Percentiles rank a stretch among this genome's conserved stretches.
These are phyloP conservation scores for Phytophthora sp. DNA, from an alignment of 352 stramenopile genomes.

Conservation along the genomic window DNA sequence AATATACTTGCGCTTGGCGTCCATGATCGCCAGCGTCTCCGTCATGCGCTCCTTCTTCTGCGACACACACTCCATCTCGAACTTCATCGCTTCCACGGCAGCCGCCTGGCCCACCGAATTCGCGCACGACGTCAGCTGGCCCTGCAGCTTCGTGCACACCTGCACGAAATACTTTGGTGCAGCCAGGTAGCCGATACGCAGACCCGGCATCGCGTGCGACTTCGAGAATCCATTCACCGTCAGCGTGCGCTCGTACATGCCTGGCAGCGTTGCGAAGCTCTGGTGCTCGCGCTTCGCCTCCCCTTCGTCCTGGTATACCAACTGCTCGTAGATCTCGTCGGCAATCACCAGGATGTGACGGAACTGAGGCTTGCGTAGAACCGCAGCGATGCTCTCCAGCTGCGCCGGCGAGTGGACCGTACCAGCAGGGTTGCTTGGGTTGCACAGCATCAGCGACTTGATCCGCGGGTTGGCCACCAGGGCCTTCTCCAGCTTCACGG, in stretches of 20 bases:
- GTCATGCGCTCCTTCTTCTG: slow-evolving; percentile 61
- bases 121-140: slow-evolving; percentile 95
- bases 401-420: slow-evolving; percentile 72
- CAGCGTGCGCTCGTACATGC: slow-evolving; percentile 92
- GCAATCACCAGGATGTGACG: slow-evolving; percentile 87
- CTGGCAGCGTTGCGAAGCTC: slow-evolving; percentile 73
- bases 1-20: slow-evolving; percentile 93
- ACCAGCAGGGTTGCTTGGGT: slow-evolving; percentile 96
- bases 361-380: slow-evolving; percentile 67
- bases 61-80: slow-evolving; percentile 76
- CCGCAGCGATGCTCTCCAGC: slow-evolving; percentile 57
- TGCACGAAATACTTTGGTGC: slow-evolving; percentile 82
- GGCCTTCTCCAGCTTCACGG: slow-evolving; percentile 72
- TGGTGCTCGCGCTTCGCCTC: slow-evolving; percentile 60
- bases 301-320: slow-evolving; percentile 90
- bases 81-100: slow-evolving; percentile 50
- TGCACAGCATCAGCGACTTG: slow-evolving; percentile 96
- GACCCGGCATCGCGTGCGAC: slow-evolving; percentile 96
- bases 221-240: slow-evolving; percentile 98
- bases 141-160: slow-evolving; percentile 92
- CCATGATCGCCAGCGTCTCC: slow-evolving; percentile 56
- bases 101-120: slow-evolving; percentile 88
- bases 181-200: slow-evolving; percentile 94
- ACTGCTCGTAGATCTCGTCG: slow-evolving; percentile 97
- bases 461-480: slow-evolving; percentile 73